phyloP scores from a whole-genome alignment of 2,329 filamentous ascomycete species.

The Calonectria honghensis region DNA sequence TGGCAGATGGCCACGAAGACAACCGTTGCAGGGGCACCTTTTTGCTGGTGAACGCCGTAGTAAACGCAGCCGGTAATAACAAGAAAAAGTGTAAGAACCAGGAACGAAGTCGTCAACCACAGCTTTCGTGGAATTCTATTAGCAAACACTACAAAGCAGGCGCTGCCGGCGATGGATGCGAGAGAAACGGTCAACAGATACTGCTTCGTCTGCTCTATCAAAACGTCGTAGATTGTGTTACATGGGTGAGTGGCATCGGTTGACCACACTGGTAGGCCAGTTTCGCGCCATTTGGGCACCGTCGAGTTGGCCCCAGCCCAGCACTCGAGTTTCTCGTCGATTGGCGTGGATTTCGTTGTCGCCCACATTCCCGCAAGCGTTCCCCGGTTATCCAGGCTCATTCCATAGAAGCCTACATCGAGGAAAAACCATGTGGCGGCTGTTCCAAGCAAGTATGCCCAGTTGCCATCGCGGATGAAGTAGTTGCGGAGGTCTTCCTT shows the following conservation, averaged over 20 bases:
- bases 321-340: slow-evolving; percentile 65
- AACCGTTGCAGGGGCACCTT: slow-evolving; percentile 67
- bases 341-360: slow-evolving; percentile 57
- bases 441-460: slow-evolving; percentile 63
- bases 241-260: slow-evolving; percentile 69
- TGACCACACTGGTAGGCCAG: slow-evolving; percentile 68
- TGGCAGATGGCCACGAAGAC: slow-evolving; percentile 72
- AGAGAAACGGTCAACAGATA: slow-evolving; percentile 72
- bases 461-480: slow-evolving; percentile 66
- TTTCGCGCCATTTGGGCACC: slow-evolving; percentile 64
- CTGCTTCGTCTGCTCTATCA: slow-evolving; percentile 72
- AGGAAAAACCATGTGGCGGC: slow-evolving; percentile 71
- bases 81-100: slow-evolving; percentile 67
- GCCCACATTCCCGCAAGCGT: slow-evolving; percentile 63
- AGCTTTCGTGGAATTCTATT: slow-evolving; percentile 69
- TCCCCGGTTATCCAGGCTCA: slow-evolving; percentile 66
- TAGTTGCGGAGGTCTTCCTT: slow-evolving; percentile 69
- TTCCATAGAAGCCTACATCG: slow-evolving; percentile 74
- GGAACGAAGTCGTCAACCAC: slow-evolving; percentile 71
- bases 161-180: slow-evolving; percentile 70
- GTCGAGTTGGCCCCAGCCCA: slow-evolving; percentile 68
- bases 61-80: slow-evolving; percentile 70
- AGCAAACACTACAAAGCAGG: slow-evolving; percentile 68
- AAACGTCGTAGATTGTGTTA: slow-evolving; percentile 71
- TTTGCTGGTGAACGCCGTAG: slow-evolving; percentile 66